Percentiles rank a stretch among this genome's conserved stretches.
These are phyloP conservation scores for Trichoderma semiorbis DNA, from an alignment of 2,329 filamentous ascomycete genomes.

Conservation along the genomic window DNA sequence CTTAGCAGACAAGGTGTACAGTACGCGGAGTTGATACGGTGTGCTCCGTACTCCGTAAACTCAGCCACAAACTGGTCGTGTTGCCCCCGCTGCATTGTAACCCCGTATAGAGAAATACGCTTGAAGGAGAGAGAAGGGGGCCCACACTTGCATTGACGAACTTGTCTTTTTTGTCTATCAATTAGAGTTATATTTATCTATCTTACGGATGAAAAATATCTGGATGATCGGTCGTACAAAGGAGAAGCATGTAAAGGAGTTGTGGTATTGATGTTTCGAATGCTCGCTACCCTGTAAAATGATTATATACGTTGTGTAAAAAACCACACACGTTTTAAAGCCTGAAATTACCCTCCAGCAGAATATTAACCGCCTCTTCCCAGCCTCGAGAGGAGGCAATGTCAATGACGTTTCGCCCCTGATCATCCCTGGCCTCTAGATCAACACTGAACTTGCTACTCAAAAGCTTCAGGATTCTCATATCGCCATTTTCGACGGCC, in stretches of 20 bases:
- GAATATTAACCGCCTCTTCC: constrained; percentile 52
- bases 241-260: neutral
- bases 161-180: neutral
- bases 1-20: neutral
- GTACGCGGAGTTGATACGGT: neutral
- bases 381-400: constrained; percentile 57
- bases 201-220: neutral
- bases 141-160: neutral
- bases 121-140: neutral
- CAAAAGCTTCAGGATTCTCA: constrained; percentile 50
- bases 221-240: neutral
- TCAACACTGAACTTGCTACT: constrained; percentile 49
- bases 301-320: neutral
- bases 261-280: neutral
- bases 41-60: neutral
- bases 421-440: constrained; percentile 51
- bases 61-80: neutral
- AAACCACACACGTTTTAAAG: neutral
- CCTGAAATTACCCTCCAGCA: constrained; percentile 38
- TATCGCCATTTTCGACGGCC: constrained; percentile 61
- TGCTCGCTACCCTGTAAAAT: neutral
- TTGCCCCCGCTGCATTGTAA: neutral
- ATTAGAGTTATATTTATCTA: neutral
- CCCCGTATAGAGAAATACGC: neutral
- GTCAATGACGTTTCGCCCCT: constrained; percentile 52